Percentiles rank a stretch among this genome's conserved stretches.
Conservation (phyloP, 2,329 filamentous ascomycete genomes). For the Aspergillus proliferans region DNA sequence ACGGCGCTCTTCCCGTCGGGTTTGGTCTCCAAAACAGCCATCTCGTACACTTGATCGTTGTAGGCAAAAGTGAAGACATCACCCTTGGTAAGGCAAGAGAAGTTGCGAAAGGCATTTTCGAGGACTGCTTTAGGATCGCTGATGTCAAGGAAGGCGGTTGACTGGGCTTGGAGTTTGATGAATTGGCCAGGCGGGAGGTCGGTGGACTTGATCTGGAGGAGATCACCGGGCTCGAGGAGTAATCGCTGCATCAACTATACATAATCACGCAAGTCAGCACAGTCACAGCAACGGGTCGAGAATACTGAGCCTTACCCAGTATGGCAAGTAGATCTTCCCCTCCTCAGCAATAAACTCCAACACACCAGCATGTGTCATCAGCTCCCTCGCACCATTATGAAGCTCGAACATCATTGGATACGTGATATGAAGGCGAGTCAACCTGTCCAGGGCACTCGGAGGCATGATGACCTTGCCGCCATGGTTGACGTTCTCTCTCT, state of each 20-base stretch:
- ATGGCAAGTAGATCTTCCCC: conserved; percentile 89
- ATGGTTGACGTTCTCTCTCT: conserved; percentile 85
- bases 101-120: conserved; percentile 93
- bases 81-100: conserved; percentile 85
- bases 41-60: conserved; percentile 88
- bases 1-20: conserved; percentile 78
- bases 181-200: conserved; percentile 83
- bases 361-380: conserved; percentile 86
- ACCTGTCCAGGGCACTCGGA: conserved; percentile 92
- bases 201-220: conserved; percentile 91
- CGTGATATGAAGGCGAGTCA: conserved; percentile 90
- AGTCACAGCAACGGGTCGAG: neutral
- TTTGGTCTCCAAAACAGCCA: conserved; percentile 90
- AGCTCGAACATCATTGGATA: conserved; percentile 97
- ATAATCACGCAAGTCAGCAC: neutral
- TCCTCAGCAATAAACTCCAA: conserved; percentile 97
- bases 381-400: conserved; percentile 74
- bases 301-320: conserved; percentile 63
- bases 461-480: conserved; percentile 97
- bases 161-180: conserved; percentile 95
- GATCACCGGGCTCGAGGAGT: conserved; percentile 80
- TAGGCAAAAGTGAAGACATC: conserved; percentile 96
- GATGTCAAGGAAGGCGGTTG: conserved; percentile 88
- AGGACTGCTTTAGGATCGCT: conserved; percentile 95
- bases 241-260: conserved; percentile 87